Evolutionary conservation across 1,139 yeast genomes (phyloP).

Genomic region (Kodamaea arcana): DNA sequence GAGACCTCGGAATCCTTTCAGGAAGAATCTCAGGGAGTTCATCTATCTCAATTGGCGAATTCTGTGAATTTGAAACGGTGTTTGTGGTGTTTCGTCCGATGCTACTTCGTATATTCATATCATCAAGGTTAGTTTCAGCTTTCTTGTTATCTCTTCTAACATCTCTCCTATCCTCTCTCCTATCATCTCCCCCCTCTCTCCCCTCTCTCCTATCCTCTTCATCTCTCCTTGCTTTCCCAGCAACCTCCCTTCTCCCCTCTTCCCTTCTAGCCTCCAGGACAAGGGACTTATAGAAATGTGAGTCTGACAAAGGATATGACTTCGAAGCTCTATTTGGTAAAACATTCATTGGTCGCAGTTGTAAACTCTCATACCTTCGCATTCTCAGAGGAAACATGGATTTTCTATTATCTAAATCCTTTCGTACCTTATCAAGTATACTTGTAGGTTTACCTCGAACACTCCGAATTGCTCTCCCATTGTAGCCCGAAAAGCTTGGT

Average conservation of each 20-base stretch:
- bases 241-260: not conserved
- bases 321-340: not conserved
- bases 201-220: not conserved
- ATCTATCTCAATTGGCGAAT: not conserved
- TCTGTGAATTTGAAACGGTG: not conserved
- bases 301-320: not conserved
- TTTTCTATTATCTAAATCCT: conserved; percentile 30
- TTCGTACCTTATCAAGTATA: conserved; percentile 33
- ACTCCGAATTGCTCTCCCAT: not conserved
- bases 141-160: too few relatives aligned
- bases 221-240: not conserved
- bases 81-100: too few relatives aligned
- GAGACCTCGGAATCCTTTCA: too few relatives aligned
- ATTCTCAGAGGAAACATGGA: conserved; percentile 27
- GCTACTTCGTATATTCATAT: too few relatives aligned
- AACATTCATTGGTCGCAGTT: not conserved
- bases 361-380: not conserved
- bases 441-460: conserved; percentile 18
- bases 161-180: too few relatives aligned
- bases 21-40: not conserved
- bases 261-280: conserved; percentile 1
- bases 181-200: not conserved
- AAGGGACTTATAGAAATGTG: not conserved
- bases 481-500: conserved; percentile 1
- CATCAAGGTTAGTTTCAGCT: not conserved